These are phyloP conservation scores for Rhinocladiella similis DNA, from an alignment of 2,329 filamentous ascomycete species.

Conservation along the genomic window DNA sequence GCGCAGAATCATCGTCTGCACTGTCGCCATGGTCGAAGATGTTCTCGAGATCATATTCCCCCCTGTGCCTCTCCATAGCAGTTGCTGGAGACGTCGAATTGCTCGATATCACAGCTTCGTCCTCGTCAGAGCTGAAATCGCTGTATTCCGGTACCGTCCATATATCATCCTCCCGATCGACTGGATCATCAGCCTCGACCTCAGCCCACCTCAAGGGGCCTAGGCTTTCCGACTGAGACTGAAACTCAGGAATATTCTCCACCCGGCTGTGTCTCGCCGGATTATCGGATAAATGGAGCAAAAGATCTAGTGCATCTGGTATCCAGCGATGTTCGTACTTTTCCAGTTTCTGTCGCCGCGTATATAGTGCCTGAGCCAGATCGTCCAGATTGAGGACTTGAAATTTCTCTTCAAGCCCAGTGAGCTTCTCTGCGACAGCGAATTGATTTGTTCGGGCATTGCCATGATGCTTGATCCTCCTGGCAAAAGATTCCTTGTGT, in stretches of 20 bases:
- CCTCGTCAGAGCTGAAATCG: slow-evolving; percentile 55
- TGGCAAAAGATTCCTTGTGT: slow-evolving; percentile 24
- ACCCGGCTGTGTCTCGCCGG: slow-evolving; percentile 71
- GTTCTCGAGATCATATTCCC: slow-evolving; percentile 10
- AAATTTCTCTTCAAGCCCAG: slow-evolving; percentile 83
- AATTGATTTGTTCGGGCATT: slow-evolving; percentile 74
- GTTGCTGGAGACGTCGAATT: slow-evolving; percentile 13
- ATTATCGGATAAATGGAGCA: slow-evolving; percentile 78
- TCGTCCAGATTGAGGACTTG: slow-evolving; percentile 75
- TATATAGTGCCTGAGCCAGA: slow-evolving; percentile 68
- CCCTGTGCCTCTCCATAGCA: slow-evolving; percentile 5
- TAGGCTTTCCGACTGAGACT: slow-evolving; percentile 48
- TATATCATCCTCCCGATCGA: slow-evolving; percentile 64
- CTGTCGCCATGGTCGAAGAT: slow-evolving; percentile 14
- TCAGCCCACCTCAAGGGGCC: slow-evolving; percentile 71
- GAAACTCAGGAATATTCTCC: slow-evolving; percentile 60
- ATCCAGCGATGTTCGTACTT: slow-evolving; percentile 61
- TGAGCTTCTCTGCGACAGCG: slow-evolving; percentile 63
- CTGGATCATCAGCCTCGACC: slow-evolving; percentile 73
- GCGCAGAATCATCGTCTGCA: not conserved
- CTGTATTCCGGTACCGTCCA: slow-evolving; percentile 72
- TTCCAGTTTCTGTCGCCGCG: slow-evolving; percentile 61
- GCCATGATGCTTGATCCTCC: slow-evolving; percentile 41
- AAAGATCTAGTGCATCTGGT: slow-evolving; percentile 75
- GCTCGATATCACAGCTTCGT: slow-evolving; percentile 25